Percentiles rank a stretch among this genome's conserved stretches.
Evolutionary conservation across 495 filamentous ascomycete genomes (phyloP).

Genomic region (Aspergillus nanangensis): DNA sequence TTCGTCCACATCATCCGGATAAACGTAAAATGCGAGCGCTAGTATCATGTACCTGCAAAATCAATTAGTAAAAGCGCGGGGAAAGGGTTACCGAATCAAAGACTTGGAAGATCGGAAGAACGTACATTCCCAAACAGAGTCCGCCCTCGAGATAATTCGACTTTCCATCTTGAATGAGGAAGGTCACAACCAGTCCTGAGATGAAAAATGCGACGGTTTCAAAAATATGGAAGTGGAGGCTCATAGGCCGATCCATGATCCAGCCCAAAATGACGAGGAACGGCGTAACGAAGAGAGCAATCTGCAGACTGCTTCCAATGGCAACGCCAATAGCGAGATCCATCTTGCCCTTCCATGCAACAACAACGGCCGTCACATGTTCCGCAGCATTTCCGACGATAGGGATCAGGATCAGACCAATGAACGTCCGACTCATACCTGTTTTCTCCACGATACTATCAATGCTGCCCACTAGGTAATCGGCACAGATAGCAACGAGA

Average conservation of each 20-base stretch:
- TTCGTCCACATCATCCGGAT: slow-evolving; percentile 57
- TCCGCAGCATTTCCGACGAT: slow-evolving; percentile 98
- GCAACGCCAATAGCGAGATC: slow-evolving; percentile 92
- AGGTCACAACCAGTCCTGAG: slow-evolving; percentile 83
- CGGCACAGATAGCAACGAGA: slow-evolving; percentile 84
- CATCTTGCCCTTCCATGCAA: slow-evolving; percentile 95
- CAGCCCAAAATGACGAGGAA: slow-evolving; percentile 89
- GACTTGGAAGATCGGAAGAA: slow-evolving; percentile 12
- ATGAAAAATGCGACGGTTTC: slow-evolving; percentile 94
- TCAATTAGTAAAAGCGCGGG: slow-evolving; percentile 1
- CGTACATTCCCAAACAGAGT: slow-evolving; percentile 76
- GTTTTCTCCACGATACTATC: slow-evolving; percentile 79
- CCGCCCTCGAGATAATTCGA: slow-evolving; percentile 93
- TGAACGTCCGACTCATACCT: slow-evolving; percentile 91
- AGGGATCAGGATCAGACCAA: slow-evolving; percentile 90
- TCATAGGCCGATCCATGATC: slow-evolving; percentile 83
- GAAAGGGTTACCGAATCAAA: too few relatives aligned
- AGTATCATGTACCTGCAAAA: slow-evolving; percentile 68
- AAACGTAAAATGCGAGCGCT: slow-evolving; percentile 84
- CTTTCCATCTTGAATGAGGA: slow-evolving; percentile 90
- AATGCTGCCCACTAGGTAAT: slow-evolving; percentile 91
- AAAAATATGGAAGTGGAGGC: slow-evolving; percentile 85
- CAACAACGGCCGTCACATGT: slow-evolving; percentile 91
- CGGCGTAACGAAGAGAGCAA: slow-evolving; percentile 88
- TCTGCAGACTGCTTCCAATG: slow-evolving; percentile 90